These are phyloP conservation scores for Penicillium nucicola DNA, from an alignment of 495 filamentous ascomycete genomes.

Conservation along the genomic window DNA sequence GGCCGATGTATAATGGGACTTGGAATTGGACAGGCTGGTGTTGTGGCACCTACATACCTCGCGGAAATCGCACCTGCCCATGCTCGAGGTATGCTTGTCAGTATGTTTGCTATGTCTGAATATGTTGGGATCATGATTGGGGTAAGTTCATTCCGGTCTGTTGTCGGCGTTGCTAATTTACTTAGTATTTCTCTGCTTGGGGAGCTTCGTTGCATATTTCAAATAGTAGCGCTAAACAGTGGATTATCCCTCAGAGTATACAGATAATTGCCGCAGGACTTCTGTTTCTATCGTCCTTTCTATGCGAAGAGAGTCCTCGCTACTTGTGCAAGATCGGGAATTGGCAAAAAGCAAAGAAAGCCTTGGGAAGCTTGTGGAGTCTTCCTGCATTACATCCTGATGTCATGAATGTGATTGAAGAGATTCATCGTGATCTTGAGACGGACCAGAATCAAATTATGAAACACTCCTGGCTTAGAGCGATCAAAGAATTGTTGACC, in stretches of 20 bases:
- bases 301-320: constrained; percentile 56
- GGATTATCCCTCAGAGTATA: constrained; percentile 54
- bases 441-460: constrained; percentile 46
- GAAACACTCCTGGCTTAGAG: constrained; percentile 38
- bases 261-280: constrained; percentile 59
- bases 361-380: constrained; percentile 44
- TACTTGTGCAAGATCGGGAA: constrained; percentile 50
- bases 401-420: constrained; percentile 46
- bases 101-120: constrained; percentile 57
- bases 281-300: constrained; percentile 49
- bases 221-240: constrained; percentile 41
- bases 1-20: constrained; percentile 60
- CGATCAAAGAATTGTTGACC: constrained; percentile 50
- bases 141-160: background rate
- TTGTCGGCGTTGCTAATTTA: background rate
- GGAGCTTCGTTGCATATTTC: constrained; percentile 52
- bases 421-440: constrained; percentile 46
- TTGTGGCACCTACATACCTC: constrained; percentile 56
- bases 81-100: constrained; percentile 54
- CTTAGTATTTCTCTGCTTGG: constrained; percentile 37
- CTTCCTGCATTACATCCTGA: constrained; percentile 47
- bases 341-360: constrained; percentile 35
- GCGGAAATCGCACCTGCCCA: constrained; percentile 55
- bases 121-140: constrained; percentile 60
- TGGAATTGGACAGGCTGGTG: constrained; percentile 57